Percentiles rank a stretch among this genome's conserved stretches.
Evolutionary conservation across 441 rosid species (phyloP).

Genomic region (Raphanus hybrid): DNA sequence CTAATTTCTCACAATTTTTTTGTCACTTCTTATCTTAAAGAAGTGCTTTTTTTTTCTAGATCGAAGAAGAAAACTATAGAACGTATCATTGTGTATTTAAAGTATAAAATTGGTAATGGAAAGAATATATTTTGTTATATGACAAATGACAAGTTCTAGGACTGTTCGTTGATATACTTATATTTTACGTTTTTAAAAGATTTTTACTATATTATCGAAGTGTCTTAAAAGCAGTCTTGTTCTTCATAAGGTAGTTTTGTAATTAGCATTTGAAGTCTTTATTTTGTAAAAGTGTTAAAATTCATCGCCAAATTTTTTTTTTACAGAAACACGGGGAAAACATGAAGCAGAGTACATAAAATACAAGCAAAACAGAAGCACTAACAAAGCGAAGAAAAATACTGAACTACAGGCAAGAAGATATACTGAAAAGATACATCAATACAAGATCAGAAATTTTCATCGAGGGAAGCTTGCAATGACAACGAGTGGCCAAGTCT

Average conservation of each 20-base stretch:
- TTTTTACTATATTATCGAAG: background rate
- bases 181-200: background rate
- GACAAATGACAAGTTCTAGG: background rate
- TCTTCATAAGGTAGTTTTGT: background rate
- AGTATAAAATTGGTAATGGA: background rate
- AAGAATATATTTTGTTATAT: background rate
- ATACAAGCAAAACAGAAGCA: background rate
- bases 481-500: background rate
- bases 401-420: background rate
- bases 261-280: background rate
- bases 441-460: background rate
- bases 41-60: background rate
- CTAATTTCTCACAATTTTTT: no score
- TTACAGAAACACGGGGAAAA: background rate
- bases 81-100: background rate
- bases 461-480: background rate
- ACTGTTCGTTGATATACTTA: background rate
- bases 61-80: background rate
- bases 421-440: background rate
- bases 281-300: background rate
- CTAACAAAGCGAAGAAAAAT: background rate
- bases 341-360: background rate
- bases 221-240: background rate
- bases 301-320: background rate
- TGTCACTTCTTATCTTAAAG: background rate